Base-by-base conservation (phyloP, 2,329 filamentous ascomycete genomes). In the Cordyceps cicadae region DNA sequence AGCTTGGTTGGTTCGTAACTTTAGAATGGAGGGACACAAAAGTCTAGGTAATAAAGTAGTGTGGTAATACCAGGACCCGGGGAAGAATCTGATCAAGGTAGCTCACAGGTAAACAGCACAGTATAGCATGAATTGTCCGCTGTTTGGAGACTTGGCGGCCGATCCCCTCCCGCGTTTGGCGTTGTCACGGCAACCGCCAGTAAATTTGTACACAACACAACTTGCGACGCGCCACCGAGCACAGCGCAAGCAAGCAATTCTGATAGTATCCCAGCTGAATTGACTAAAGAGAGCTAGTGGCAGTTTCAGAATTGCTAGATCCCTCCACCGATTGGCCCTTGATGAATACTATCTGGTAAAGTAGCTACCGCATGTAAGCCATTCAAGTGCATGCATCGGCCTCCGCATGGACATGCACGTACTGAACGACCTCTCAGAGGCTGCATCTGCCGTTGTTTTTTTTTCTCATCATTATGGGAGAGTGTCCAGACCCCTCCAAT, bases 281-380 rank as follows among this genome's bases (percentile, higher is more conserved):
- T 32, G 19, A 24, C 29, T 5, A 52, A 54, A 39, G 5, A 37
- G 7, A 19, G 26, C 51, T 61, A 61, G 59, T 34, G 59, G 52
- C 59, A 53, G 59, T 61, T 61, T 61, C 59, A 60, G 58, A 61
- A 43, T 61, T 19, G 43, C 43, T 34, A 15, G 17, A 12, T 61
- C 51, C 48, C 32, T 29, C 45, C 45, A 55, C 59, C 50, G 32
- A 55, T 26, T 51, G 34, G 59, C 43, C 49, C 32, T 45, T 45
- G 51, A 29, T 8, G 19, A 11, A 46, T 59, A 53, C 32, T 43
- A 21, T 24, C 24, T 3, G 24, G 24, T 24, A 24, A 24, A 24
- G 24, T 24, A 24, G 3, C 15, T 32, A 19, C 29, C 7, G 6
- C 29, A 29, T 29, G 29, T 29, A 4, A 41, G 32, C 50, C 32